Evolutionary conservation across 805 yeast genomes (phyloP), one percentile per base, ranked within the genome.

Genomic region (Kuraishia ogatae): DNA sequence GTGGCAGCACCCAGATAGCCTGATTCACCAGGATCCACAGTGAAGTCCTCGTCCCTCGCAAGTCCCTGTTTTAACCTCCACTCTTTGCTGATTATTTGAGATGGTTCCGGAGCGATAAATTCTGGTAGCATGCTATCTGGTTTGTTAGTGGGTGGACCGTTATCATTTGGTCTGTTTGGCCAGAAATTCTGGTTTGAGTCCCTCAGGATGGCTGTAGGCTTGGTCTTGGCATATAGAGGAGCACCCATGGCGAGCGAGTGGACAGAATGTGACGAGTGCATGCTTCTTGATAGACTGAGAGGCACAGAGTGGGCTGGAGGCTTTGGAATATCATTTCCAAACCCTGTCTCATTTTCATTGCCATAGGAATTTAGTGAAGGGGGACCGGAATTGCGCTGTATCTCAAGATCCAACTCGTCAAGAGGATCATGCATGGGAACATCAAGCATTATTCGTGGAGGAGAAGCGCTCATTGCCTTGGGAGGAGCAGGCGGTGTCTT

Each of bases 51-150:
- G 15, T 53, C 55, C 15, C 22, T 29, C 1, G 54, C 46, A 21
- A 39, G 35, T 8, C 60, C 60, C 1, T 52, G 22, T 50, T 56
- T 54, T 2, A 58, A 35, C 49, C 56, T 50, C 35, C 46, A 48
- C 21, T 50, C 35, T 29, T 50, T 48, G 2, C 53, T 52, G 4
- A 58, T 43, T 10, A 26, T 10, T 22, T 77, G 80, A 50, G 71
- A 68, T 1, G 82, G 81, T 0, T 79, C 71, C 2, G 82, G 82
- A 0, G 82, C 81, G 57, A 75, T 69, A 57, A 65, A 72, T 52
- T 62, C 65, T 6, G 76, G 74, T 19, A 67, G 64, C 2, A 62
- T 15, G 1, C 71, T 60, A 56, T 74, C 75, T 57, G 70, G 65
- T 11, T 62, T 66, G 15, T 61, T 59, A 5, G 51, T 20, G 10